Evolutionary conservation across 108 stramenopile species (phyloP), one percentile per base, ranked within the genome.

Genomic region (Skeletonema potamos): DNA sequence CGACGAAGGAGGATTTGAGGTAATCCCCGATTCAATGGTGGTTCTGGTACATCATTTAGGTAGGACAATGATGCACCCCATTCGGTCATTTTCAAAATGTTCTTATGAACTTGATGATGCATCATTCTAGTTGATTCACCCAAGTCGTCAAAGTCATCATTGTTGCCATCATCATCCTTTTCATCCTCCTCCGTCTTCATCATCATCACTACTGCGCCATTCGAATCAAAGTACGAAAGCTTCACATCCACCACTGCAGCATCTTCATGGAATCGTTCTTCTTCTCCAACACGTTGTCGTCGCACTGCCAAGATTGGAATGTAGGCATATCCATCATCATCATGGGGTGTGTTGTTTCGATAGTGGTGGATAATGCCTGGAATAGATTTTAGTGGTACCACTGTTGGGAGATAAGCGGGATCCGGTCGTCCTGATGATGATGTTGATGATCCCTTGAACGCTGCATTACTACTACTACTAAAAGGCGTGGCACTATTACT

Each of bases 221-320:
- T 44, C 18, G 60, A 66, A 44, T 92, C 83, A 8, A 75, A 54
- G 59, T 85, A 75, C 2, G 82, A 64, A 0, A 91, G 66, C 26
- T 84, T 72, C 26, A 92, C 48, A 67, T 94, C 93, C 6, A 94
- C 81, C 60, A 91, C 66, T 27, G 84, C 88, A 6, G 93, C 81
- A 82, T 94, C 93, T 83, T 94, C 93, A 18, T 85, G 81, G 66
- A 77, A 94, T 24, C 91, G 60, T 60, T 94, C 93, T 68, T 94
- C 91, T 30, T 92, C 88, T 32, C 89, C 89, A 3, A 82, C 58
- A 34, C 93, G 70, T 63, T 92, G 91, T 64, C 91, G 76, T 29
- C 89, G 83, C 27, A 88, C 66, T 12, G 91, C 93, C 51, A 94
- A 54, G 17, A 91, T 61, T 8, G 93, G 93, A 37, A 94, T 68